Conservation (phyloP, 768 basidiomycete species). For the Trametes meyenii region DNA sequence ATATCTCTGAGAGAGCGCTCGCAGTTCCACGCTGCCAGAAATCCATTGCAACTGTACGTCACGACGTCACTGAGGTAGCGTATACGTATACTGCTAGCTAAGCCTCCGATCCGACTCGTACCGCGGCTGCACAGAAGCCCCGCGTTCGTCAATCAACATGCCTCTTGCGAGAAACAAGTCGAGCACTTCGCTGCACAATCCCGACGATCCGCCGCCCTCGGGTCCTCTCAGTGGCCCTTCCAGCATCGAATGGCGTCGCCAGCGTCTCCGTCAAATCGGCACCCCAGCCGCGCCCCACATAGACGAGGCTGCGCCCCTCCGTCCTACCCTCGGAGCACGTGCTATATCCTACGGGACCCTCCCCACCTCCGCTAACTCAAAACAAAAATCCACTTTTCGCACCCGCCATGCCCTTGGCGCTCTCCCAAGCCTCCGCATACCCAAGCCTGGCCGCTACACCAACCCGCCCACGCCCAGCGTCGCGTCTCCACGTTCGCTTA, state of each 20-base stretch:
- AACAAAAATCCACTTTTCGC: conserved; percentile 30
- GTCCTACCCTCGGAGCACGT: conserved; percentile 27
- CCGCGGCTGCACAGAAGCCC: neutral
- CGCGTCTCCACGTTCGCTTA: conserved; percentile 40
- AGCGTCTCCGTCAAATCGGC: conserved; percentile 62
- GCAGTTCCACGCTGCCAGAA: too few species aligned
- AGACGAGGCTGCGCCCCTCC: conserved; percentile 28
- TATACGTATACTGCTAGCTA: too few species aligned
- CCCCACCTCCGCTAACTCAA: conserved; percentile 24
- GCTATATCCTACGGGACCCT: conserved; percentile 60
- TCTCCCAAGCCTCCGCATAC: conserved; percentile 39
- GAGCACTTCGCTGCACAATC: conserved; percentile 1
- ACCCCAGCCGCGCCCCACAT: conserved; percentile 5
- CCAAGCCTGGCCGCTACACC: conserved; percentile 31
- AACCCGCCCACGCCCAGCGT: conserved; percentile 39
- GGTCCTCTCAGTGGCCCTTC: conserved; percentile 53
- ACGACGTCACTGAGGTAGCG: too few species aligned
- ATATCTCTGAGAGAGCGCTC: too few species aligned
- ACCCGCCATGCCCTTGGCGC: conserved; percentile 42
- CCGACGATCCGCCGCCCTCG: conserved; percentile 26
- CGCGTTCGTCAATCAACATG: conserved; percentile 8
- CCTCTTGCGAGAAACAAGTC: conserved; percentile 14
- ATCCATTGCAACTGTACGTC: too few species aligned
- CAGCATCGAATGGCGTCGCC: conserved; percentile 60
- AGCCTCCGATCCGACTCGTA: too few species aligned